Evolutionary conservation across 257 asterid genomes (phyloP).

Genomic region (Solanum chaucha): DNA sequence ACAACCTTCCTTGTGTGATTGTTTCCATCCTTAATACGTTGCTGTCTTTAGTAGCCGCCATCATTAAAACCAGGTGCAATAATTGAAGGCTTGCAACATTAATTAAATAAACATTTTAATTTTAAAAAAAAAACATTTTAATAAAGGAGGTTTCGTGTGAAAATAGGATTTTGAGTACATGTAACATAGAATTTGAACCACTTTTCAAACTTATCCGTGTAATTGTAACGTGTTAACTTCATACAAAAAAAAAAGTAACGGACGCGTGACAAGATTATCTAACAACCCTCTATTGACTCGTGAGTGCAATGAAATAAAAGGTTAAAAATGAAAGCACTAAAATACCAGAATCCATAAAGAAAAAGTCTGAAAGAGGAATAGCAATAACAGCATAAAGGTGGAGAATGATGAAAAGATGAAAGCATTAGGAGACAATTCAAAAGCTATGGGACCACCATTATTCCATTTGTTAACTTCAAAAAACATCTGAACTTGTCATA

Average conservation of each 20-base stretch:
- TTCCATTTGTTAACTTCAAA: background rate
- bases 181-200: background rate
- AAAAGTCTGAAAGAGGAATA: background rate
- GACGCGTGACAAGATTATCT: background rate
- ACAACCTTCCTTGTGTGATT: background rate
- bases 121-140: too few relatives aligned
- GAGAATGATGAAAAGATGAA: background rate
- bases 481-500: too few relatives aligned
- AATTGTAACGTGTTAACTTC: background rate
- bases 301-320: background rate
- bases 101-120: too few relatives aligned
- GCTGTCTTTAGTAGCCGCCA: background rate
- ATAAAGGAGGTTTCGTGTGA: background rate
- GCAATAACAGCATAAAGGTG: background rate
- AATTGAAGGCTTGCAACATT: background rate
- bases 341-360: background rate
- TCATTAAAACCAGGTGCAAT: background rate
- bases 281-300: background rate
- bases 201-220: background rate
- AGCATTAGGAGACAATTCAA: background rate
- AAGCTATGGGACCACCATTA: background rate
- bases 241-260: background rate
- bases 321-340: background rate
- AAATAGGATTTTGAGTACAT: background rate
- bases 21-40: too few relatives aligned